Conservation (phyloP, 1,139 yeast species). For the Pichia sp. region DNA sequence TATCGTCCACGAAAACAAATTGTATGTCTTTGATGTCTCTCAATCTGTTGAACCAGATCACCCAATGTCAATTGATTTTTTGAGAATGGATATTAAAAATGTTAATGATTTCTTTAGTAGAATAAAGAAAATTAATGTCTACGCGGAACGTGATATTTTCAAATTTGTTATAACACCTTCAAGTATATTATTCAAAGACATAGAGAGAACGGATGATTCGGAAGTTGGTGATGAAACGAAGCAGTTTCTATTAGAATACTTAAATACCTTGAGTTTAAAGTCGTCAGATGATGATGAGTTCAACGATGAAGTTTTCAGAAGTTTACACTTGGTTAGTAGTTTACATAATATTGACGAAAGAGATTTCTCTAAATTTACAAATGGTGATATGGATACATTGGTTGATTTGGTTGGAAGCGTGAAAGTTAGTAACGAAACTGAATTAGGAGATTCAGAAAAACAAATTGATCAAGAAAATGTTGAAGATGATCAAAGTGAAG, state of each 20-base stretch:
- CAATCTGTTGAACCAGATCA: conserved; percentile 98
- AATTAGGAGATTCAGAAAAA: conserved; percentile 26
- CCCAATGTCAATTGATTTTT: conserved; percentile 92
- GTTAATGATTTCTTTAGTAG: conserved; percentile 82
- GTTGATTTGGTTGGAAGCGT: conserved; percentile 51
- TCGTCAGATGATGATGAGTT: conserved; percentile 55
- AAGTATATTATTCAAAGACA: conserved; percentile 14
- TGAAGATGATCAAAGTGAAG: conserved; percentile 27
- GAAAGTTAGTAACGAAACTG: conserved; percentile 28
- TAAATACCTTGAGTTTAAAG: conserved; percentile 29
- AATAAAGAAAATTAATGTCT: conserved; percentile 68
- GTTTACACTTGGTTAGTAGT: conserved; percentile 65
- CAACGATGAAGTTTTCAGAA: conserved; percentile 79
- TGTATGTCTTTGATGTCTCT: conserved; percentile 94
- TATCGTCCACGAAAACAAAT: conserved; percentile 75
- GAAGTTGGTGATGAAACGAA: conserved; percentile 20
- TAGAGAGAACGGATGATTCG: conserved; percentile 16
- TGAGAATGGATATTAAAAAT: conserved; percentile 97
- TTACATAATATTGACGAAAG: conserved; percentile 78
- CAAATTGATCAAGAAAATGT: conserved; percentile 33
- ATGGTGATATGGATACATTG: conserved; percentile 80
- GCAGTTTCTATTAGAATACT: conserved; percentile 21
- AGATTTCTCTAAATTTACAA: conserved; percentile 77
- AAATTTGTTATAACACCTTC: conserved; percentile 58
- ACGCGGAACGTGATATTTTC: conserved; percentile 80